These are phyloP conservation scores for Neospora caninum DNA, from an alignment of 169 alveolate genomes.

Conservation along the genomic window DNA sequence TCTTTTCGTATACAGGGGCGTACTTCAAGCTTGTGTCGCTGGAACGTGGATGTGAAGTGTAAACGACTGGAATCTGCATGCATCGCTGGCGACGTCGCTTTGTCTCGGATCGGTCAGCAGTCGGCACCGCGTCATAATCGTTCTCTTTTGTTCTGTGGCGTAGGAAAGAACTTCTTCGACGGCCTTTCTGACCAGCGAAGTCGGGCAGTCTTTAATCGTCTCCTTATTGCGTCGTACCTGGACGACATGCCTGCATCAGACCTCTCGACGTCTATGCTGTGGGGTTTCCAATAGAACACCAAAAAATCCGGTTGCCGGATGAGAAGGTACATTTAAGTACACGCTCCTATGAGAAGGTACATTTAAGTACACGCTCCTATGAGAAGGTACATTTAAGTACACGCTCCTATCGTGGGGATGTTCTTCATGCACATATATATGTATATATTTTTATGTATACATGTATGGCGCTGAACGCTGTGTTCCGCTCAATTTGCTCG, in stretches of 20 bases:
- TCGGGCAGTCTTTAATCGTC: constrained; percentile 18
- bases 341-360: background rate
- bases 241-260: constrained; percentile 32
- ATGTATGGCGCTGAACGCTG: background rate
- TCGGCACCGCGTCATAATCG: too few species aligned
- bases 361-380: background rate
- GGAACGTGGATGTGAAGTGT: too few species aligned
- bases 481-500: too few species aligned
- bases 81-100: too few species aligned
- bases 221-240: constrained; percentile 23
- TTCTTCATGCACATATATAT: background rate
- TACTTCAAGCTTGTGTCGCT: too few species aligned
- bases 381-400: background rate
- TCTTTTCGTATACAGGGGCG: too few species aligned
- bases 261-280: background rate
- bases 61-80: too few species aligned
- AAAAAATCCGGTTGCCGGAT: too few species aligned
- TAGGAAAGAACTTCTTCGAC: constrained; percentile 36
- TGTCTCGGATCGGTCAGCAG: too few species aligned
- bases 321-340: background rate
- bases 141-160: too few species aligned
- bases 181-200: constrained; percentile 36
- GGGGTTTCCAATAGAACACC: background rate
- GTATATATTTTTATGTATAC: background rate
- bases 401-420: background rate